Percentiles rank a stretch among this genome's conserved stretches.
Evolutionary conservation across 2,329 filamentous ascomycete genomes (phyloP).

Genomic region (Colletotrichum sp.): DNA sequence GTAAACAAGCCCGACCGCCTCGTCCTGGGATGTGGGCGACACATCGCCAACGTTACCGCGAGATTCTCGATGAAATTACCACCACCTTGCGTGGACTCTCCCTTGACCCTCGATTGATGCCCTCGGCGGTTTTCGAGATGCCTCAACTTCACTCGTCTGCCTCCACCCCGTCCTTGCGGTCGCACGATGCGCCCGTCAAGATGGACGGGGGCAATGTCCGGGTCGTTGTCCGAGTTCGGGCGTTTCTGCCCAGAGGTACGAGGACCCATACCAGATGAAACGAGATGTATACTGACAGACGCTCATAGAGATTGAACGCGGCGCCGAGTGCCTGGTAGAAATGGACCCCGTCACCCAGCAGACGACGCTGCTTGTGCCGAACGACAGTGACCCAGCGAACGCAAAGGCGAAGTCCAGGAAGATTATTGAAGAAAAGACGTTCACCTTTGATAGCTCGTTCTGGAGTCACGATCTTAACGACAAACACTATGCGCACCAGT

Average conservation of each 20-base stretch:
- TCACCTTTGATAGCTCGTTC: slow-evolving; percentile 97
- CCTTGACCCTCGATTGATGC: slow-evolving; percentile 50
- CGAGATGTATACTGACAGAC: not conserved
- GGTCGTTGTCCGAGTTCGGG: slow-evolving; percentile 81
- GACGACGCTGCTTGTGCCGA: slow-evolving; percentile 79
- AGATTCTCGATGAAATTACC: slow-evolving; percentile 42
- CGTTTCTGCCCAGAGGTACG: slow-evolving; percentile 77
- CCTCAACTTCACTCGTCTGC: slow-evolving; percentile 65
- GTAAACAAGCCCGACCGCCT: slow-evolving; percentile 23
- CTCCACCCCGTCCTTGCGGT: slow-evolving; percentile 78
- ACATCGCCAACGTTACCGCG: slow-evolving; percentile 40
- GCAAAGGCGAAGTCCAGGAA: slow-evolving; percentile 70
- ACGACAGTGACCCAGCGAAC: slow-evolving; percentile 56
- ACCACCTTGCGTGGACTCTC: slow-evolving; percentile 45
- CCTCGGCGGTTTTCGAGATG: slow-evolving; percentile 38
- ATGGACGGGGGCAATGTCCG: slow-evolving; percentile 75
- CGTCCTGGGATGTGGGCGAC: slow-evolving; percentile 21
- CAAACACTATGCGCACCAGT: slow-evolving; percentile 87
- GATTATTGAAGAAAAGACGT: slow-evolving; percentile 83
- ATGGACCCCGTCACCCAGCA: slow-evolving; percentile 90
- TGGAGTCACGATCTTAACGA: slow-evolving; percentile 88
- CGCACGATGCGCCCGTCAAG: slow-evolving; percentile 69
- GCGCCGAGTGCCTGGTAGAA: slow-evolving; percentile 82
- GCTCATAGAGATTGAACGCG: slow-evolving; percentile 75
- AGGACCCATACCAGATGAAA: too few species aligned